Evolutionary conservation across 1,139 yeast genomes (phyloP), one percentile per base, ranked within the genome.

Genomic region (Zhuliangozyma blackwelliae): DNA sequence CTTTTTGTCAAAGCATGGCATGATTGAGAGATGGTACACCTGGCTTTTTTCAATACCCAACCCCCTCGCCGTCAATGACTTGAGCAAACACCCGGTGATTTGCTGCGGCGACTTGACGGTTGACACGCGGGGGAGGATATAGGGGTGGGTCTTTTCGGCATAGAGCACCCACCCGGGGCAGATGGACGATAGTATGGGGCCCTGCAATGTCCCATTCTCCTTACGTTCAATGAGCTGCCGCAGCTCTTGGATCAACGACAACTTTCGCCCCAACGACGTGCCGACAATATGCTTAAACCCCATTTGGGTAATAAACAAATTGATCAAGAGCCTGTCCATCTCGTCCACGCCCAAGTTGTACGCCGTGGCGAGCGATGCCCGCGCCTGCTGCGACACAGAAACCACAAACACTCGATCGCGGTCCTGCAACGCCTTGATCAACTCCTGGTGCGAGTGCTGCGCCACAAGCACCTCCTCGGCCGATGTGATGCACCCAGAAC

Each of bases 161-260:
- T 92, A 92, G 27, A 94, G 70, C 0, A 94, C 95, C 90, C 96
- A 92, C 0, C 99, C 99, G 0, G 99, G 99, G 58, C 97, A 92
- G 2, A 85, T 72, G 5, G 88, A 70, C 47, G 87, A 67, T 49
- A 82, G 52, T 12, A 75, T 40, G 26, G 88, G 89, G 10, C 68
- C 66, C 9, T 43, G 42, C 9, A 25, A 41, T 27, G 32, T 37
- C 3, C 27, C 35, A 16, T 6, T 21, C 22, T 38, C 47, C 39
- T 52, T 54, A 40, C 53, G 61, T 43, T 47, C 38, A 26, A 32
- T 51, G 40, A 9, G 68, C 55, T 77, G 81, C 27, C 65, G 55
- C 5, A 83, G 72, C 31, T 83, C 80, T 43, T 74, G 72, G n/a
- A 75, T 64, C 21, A 87, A 70, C 5, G 94, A 74, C 8, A 89